phyloP scores from a whole-genome alignment of 192 early-diverging fungal species.

The Backusella tarrabulga region DNA sequence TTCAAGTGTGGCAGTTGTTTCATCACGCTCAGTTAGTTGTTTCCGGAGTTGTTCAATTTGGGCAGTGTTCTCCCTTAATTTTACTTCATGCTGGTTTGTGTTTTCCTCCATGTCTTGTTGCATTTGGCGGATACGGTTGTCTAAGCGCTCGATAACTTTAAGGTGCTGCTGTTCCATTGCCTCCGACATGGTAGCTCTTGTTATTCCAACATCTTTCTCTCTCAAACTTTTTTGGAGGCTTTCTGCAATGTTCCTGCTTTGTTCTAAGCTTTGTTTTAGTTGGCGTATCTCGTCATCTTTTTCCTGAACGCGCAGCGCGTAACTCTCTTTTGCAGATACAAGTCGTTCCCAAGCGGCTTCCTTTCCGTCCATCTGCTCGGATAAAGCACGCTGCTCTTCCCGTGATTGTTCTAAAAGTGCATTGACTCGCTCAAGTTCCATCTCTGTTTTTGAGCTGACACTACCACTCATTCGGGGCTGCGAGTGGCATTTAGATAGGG shows the following conservation, averaged over 20 bases:
- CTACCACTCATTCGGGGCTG: neutral
- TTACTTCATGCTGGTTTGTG: neutral
- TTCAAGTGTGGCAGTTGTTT: conserved; percentile 24
- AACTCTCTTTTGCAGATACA: conserved; percentile 30
- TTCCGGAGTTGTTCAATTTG: conserved; percentile 29
- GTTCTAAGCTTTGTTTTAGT: neutral
- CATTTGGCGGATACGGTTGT: neutral
- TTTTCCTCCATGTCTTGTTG: conserved; percentile 2
- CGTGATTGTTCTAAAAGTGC: conserved; percentile 20
- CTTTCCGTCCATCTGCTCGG: conserved; percentile 17
- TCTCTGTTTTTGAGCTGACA: neutral
- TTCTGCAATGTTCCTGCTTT: neutral
- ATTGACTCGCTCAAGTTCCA: conserved; percentile 11
- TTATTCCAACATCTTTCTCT: conserved; percentile 2
- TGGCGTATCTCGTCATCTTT: conserved; percentile 11
- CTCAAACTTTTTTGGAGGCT: neutral
- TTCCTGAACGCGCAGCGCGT: conserved; percentile 22
- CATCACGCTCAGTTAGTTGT: conserved; percentile 17
- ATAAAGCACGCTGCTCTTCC: conserved; percentile 12
- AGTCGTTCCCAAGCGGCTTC: conserved; percentile 28
- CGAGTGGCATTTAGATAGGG: neutral
- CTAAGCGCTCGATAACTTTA: conserved; percentile 17
- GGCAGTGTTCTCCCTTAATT: conserved; percentile 16
- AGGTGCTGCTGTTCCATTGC: conserved; percentile 14
- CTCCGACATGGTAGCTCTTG: neutral